Conservation (phyloP, 352 stramenopile species). For the Phytophthora sansomeana region DNA sequence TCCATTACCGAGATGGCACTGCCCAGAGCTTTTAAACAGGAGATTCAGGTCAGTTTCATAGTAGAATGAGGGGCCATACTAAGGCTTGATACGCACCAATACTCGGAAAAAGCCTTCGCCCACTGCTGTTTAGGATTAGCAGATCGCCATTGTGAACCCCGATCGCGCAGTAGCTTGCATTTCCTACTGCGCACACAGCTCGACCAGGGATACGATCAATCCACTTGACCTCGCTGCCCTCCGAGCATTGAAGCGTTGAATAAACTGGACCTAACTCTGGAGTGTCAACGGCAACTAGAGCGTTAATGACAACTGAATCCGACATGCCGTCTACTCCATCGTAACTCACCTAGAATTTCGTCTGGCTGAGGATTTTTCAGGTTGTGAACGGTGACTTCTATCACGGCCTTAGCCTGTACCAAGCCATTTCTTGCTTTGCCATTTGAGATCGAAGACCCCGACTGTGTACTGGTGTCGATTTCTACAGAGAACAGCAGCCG, state of each 20-base stretch:
- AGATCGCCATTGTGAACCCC: constrained; percentile 73
- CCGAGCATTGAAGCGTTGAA: constrained; percentile 75
- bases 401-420: constrained; percentile 24
- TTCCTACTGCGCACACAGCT: constrained; percentile 64
- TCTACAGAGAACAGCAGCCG: constrained; percentile 73
- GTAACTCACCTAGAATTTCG: constrained; percentile 56
- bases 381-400: constrained; percentile 81
- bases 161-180: constrained; percentile 69
- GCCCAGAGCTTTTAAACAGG: constrained; percentile 57
- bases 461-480: constrained; percentile 48
- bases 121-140: constrained; percentile 67
- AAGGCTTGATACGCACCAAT: constrained; percentile 56
- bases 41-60: constrained; percentile 2
- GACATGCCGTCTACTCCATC: background rate
- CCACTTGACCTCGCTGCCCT: constrained; percentile 68
- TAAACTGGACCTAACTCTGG: constrained; percentile 71
- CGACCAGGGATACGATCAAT: constrained; percentile 81
- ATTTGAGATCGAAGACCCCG: constrained; percentile 5
- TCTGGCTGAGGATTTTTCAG: constrained; percentile 51
- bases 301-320: constrained; percentile 1
- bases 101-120: constrained; percentile 79
- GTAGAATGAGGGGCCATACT: background rate
- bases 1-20: constrained; percentile 72
- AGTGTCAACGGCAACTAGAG: background rate
- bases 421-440: constrained; percentile 12